Evolutionary conservation across 768 basidiomycete genomes (phyloP), one percentile per base, ranked within the genome.

Genomic region (Termitomyces sp.): DNA sequence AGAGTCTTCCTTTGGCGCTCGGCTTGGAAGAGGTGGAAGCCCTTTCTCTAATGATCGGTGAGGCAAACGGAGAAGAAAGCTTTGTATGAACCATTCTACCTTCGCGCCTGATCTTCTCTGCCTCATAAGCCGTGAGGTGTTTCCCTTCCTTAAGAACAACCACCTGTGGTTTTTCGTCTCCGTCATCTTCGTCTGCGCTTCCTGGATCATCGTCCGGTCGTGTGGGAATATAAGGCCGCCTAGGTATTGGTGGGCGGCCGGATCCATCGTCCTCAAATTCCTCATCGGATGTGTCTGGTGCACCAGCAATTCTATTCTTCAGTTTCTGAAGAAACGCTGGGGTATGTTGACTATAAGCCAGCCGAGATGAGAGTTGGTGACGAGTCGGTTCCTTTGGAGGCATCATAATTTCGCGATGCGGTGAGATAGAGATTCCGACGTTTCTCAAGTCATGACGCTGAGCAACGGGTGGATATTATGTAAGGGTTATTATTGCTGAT

Each of bases 131-230:
- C 2, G 83, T 84, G 45, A 97, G 77, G 75, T 97, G 95, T 69
- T 92, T 95, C 30, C 95, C 94, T 63, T 88, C 83, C 67, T 83
- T 92, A 63, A 97, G 69, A 9, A 96, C 94, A 3, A 97, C 92
- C 8, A 97, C 85, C 68, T 92, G 91, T 3, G 94, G 94, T 63
- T 81, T 86, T 71, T 95, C 94, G 65, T 94, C 93, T 0, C 69
- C 82, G 4, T 77, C 76, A 58, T 86, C 86, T 58, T 92, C 90
- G 54, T 86, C 85, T 13, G 82, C 89, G 63, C 88, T 89, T 52
- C 89, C 88, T 8, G 82, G 85, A 57, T 90, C 83, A 49, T 83
- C 81, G 13, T 76, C 80, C 0, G 87, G 88, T 36, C 88, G 78
- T 66, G 84, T 76, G 11, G 89, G 88, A 31, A 90, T 88, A 13